These are phyloP conservation scores for Ogataea sp. DNA, from an alignment of 805 yeast species.

Conservation along the genomic window DNA sequence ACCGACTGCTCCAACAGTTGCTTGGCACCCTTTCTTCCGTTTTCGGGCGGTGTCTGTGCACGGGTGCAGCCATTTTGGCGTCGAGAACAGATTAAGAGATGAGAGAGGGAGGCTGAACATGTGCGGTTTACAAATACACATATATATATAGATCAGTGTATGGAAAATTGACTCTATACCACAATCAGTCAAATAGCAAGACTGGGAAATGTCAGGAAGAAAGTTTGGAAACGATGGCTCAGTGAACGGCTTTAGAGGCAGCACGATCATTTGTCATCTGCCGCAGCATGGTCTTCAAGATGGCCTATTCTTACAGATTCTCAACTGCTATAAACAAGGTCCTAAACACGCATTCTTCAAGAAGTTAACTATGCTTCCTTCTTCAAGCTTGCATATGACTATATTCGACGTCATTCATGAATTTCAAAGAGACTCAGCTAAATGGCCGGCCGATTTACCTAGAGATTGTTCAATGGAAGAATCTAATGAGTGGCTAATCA, in stretches of 20 bases:
- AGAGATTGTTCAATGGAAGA: constrained; percentile 9
- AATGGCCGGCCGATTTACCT: constrained; percentile 11
- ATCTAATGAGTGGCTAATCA: constrained; percentile 9
- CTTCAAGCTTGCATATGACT: constrained; percentile 11
- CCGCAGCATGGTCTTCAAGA: constrained; percentile 11
- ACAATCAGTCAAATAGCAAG: no score
- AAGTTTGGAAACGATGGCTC: constrained; percentile 11
- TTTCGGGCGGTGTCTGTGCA: no score
- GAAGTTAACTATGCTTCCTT: constrained; percentile 12
- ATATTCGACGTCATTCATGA: constrained; percentile 11
- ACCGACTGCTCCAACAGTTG: no score
- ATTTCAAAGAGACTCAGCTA: constrained; percentile 7
- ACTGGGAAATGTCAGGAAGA: constrained; percentile 4
- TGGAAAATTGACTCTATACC: no score
- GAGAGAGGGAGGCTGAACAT: no score
- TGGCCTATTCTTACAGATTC: constrained; percentile 7
- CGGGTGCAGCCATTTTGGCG: no score
- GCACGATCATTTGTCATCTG: constrained; percentile 11
- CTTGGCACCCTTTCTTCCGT: no score
- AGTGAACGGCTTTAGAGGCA: constrained; percentile 9
- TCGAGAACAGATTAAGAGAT: no score
- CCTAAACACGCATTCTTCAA: constrained; percentile 7
- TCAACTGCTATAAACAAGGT: constrained; percentile 8
- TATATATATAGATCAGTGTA: no score
- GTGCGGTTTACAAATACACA: no score